A percentile compares a stretch with the other conserved stretches of the same genome.
These are phyloP conservation scores for Kalanchoe fedtschenkoi DNA, from an alignment of 164 flowering plant species.

Conservation along the genomic window DNA sequence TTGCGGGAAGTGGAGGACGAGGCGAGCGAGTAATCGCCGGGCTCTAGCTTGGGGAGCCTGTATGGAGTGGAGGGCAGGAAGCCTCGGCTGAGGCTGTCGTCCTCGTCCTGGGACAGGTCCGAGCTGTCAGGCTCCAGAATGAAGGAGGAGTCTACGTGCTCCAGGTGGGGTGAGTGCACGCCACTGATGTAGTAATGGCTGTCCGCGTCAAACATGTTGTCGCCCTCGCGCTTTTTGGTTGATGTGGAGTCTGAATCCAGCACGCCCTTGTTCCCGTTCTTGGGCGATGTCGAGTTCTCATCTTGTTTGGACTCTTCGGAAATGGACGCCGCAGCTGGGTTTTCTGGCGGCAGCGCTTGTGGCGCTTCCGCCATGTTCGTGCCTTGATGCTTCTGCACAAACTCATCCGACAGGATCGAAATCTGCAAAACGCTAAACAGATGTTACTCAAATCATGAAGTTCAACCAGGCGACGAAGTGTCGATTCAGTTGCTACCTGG, in stretches of 20 bases:
- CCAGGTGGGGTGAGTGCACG: constrained; percentile 12
- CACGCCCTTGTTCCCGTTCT: background rate
- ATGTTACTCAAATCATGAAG: background rate
- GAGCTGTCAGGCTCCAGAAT: constrained; percentile 31
- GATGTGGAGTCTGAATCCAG: constrained; percentile 33
- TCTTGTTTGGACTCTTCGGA: constrained; percentile 32
- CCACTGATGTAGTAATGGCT: constrained; percentile 38
- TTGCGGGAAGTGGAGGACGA: constrained; percentile 33
- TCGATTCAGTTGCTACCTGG: constrained; percentile 29
- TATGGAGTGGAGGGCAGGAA: constrained; percentile 19
- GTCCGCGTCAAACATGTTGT: constrained; percentile 40
- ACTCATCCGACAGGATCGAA: background rate
- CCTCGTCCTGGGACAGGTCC: constrained; percentile 37
- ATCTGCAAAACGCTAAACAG: background rate
- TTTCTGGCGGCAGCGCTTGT: constrained; percentile 15
- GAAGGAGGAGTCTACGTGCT: constrained; percentile 17
- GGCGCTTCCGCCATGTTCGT: constrained; percentile 13
- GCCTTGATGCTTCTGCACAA: constrained; percentile 14
- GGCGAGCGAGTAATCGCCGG: constrained; percentile 20
- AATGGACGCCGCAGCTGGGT: constrained; percentile 13
- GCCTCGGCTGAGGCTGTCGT: constrained; percentile 27
- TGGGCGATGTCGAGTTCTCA: background rate
- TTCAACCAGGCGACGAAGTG: background rate
- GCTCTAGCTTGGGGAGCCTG: constrained; percentile 43
- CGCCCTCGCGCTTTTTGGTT: constrained; percentile 43